These are phyloP conservation scores for Heterobasidion parviporum DNA, from an alignment of 1,284 basidiomycete genomes.

Conservation along the genomic window DNA sequence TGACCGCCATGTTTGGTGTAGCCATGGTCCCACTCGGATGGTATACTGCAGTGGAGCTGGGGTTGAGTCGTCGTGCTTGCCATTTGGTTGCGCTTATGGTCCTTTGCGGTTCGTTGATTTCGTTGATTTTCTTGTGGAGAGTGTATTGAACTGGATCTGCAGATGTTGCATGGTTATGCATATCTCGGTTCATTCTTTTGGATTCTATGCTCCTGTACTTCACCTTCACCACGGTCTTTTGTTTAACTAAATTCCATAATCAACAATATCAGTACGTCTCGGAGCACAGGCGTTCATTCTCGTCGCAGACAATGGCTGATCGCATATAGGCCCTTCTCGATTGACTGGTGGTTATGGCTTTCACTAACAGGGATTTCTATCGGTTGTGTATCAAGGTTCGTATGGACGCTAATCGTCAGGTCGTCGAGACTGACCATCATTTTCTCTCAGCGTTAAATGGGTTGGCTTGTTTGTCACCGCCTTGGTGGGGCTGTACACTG, in stretches of 20 bases:
- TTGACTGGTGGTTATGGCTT: slow-evolving; percentile 98
- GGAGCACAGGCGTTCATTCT: background rate
- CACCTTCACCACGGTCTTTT: slow-evolving; percentile 95
- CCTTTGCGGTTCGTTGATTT: slow-evolving; percentile 54
- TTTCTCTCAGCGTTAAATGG: slow-evolving; percentile 77
- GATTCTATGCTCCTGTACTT: slow-evolving; percentile 99
- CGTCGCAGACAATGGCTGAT: slow-evolving; percentile 5
- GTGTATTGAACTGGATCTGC: background rate
- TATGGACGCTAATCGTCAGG: background rate
- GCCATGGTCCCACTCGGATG: slow-evolving; percentile 93
- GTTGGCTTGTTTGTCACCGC: slow-evolving; percentile 94
- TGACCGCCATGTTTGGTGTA: slow-evolving; percentile 91
- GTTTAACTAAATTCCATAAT: slow-evolving; percentile 94
- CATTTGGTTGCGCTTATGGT: slow-evolving; percentile 95
- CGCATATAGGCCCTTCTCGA: slow-evolving; percentile 68
- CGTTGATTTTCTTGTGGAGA: background rate
- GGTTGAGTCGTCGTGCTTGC: slow-evolving; percentile 84
- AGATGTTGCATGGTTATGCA: slow-evolving; percentile 96
- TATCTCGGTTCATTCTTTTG: slow-evolving; percentile 94
- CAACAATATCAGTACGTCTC: slow-evolving; percentile 78
- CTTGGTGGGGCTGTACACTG: slow-evolving; percentile 91
- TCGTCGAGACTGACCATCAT: background rate
- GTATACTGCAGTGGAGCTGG: slow-evolving; percentile 94
- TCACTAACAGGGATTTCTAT: slow-evolving; percentile 87
- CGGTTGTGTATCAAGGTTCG: slow-evolving; percentile 86